Conservation (phyloP, 805 yeast species). For the Saturnispora quitensis region DNA sequence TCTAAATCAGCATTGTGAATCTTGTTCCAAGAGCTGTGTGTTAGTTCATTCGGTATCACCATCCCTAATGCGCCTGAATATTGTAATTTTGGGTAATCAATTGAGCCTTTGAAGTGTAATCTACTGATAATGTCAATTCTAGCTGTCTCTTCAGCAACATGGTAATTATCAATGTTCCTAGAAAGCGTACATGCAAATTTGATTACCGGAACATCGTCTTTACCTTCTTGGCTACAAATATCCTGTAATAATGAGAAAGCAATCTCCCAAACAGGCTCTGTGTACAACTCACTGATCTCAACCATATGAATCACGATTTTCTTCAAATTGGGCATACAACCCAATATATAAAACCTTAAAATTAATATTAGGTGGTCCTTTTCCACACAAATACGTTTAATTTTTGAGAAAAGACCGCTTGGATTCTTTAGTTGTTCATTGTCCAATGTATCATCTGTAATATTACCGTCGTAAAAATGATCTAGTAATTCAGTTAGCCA, state of each 20-base stretch:
- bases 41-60: neutral
- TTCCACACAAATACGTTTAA: neutral
- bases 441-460: neutral
- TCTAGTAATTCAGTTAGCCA: neutral
- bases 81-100: neutral
- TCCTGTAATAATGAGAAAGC: neutral
- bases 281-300: neutral
- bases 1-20: neutral
- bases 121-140: neutral
- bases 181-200: constrained; percentile 1
- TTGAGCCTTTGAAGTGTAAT: neutral
- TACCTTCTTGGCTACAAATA: neutral
- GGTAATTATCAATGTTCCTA: neutral
- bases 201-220: neutral
- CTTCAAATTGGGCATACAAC: neutral
- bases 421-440: neutral
- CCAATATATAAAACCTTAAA: neutral
- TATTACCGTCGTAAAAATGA: neutral
- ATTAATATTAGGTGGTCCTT: neutral
- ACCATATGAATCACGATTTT: constrained; percentile 1
- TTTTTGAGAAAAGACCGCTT: neutral
- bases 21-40: neutral
- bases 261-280: neutral
- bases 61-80: constrained; percentile 4
- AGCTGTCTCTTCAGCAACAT: neutral